These are phyloP conservation scores for Acanthamoeba sp. DNA, from an alignment of 208 protist species.

Conservation along the genomic window DNA sequence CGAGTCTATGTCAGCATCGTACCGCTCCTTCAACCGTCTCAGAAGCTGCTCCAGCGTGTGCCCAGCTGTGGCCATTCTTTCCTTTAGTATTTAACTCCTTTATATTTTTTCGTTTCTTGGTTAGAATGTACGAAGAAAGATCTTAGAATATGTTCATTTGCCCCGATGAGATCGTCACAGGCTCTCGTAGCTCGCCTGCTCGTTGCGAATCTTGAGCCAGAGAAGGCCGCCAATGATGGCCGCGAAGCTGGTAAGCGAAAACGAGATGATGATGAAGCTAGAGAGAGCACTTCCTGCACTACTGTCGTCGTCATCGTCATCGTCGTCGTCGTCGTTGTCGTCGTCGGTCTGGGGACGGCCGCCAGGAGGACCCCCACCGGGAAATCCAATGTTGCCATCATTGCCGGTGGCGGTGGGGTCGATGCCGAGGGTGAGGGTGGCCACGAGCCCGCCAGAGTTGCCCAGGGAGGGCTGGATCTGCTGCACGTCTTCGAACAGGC, in stretches of 20 bases:
- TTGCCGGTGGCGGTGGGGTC: constrained; percentile 40
- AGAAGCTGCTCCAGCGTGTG: constrained; percentile 26
- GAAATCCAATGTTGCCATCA: not conserved
- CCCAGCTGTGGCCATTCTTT: too few relatives aligned
- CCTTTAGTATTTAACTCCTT: too few relatives aligned
- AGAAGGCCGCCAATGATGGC: not conserved
- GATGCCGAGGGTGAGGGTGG: not conserved
- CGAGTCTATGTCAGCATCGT: constrained; percentile 61
- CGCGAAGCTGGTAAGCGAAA: not conserved
- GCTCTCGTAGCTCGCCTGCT: not conserved
- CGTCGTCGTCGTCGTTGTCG: not conserved
- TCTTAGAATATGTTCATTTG: too few relatives aligned
- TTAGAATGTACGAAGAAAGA: too few relatives aligned
- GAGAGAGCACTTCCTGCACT: not conserved
- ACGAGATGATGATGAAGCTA: not conserved
- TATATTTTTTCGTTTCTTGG: too few relatives aligned
- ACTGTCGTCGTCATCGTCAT: not conserved
- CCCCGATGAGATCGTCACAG: too few relatives aligned
- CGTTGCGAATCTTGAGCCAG: not conserved
- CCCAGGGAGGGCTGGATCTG: not conserved
- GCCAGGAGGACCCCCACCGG: not conserved
- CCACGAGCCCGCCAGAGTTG: constrained; percentile 5
- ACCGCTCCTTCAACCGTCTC: constrained; percentile 17
- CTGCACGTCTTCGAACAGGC: not conserved
- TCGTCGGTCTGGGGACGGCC: not conserved